Evolutionary conservation across 192 early-diverging fungal genomes (phyloP).

Genomic region (Coemansia sp.): DNA sequence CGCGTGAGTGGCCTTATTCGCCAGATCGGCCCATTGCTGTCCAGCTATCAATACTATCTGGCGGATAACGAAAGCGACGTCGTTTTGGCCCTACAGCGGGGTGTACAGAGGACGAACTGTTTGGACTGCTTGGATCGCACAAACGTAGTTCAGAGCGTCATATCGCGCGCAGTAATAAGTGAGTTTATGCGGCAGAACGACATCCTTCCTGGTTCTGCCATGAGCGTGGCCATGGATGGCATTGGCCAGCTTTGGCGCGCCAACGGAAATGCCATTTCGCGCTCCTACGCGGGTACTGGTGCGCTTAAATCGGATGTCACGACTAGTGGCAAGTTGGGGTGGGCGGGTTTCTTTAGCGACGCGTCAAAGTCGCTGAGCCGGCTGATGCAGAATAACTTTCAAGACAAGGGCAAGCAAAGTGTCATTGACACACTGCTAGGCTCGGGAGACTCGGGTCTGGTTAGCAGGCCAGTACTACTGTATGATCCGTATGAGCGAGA

Average conservation of each 20-base stretch:
- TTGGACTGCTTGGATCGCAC: slow-evolving; percentile 87
- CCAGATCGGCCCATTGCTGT: slow-evolving; percentile 54
- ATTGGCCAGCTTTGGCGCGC: slow-evolving; percentile 74
- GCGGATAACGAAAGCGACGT: slow-evolving; percentile 59
- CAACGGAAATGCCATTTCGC: slow-evolving; percentile 91
- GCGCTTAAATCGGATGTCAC: slow-evolving; percentile 92
- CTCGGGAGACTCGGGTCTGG: slow-evolving; percentile 36
- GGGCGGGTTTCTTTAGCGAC: slow-evolving; percentile 79
- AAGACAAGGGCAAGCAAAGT: slow-evolving; percentile 92
- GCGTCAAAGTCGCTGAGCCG: slow-evolving; percentile 91
- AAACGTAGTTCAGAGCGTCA: slow-evolving; percentile 85
- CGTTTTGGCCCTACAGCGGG: slow-evolving; percentile 69
- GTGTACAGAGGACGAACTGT: slow-evolving; percentile 91
- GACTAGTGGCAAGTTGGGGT: slow-evolving; percentile 76
- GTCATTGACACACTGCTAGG: slow-evolving; percentile 88
- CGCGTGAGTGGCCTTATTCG: slow-evolving; percentile 62
- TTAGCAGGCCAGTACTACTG: slow-evolving; percentile 34
- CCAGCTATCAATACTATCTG: slow-evolving; percentile 71
- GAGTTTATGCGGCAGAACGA: slow-evolving; percentile 47
- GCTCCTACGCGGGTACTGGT: slow-evolving; percentile 95
- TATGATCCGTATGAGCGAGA: slow-evolving; percentile 41
- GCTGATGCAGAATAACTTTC: slow-evolving; percentile 94
- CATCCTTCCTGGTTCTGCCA: slow-evolving; percentile 4
- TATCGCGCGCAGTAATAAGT: slow-evolving; percentile 58
- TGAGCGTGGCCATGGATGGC: slow-evolving; percentile 32